Conservation (phyloP, 169 alveolate species). For the Plasmodium fragile region DNA sequence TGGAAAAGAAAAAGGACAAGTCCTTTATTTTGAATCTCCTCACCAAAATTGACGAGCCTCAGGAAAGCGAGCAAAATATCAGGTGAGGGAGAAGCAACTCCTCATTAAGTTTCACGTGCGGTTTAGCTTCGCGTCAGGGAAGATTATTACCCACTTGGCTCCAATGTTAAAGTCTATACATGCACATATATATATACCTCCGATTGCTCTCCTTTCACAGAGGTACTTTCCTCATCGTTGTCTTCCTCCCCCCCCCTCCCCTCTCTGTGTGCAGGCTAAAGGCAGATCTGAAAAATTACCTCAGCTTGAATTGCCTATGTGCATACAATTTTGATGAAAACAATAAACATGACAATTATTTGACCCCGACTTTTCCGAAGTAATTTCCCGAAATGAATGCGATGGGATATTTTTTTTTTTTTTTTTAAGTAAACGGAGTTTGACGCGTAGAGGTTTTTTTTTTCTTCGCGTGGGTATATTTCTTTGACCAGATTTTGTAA, state of each 20-base stretch:
- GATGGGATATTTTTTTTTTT: not conserved
- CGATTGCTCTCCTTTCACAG: not conserved
- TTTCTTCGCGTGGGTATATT: not conserved
- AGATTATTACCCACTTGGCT: not conserved
- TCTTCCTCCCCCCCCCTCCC: not conserved
- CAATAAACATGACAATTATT: slow-evolving; percentile 33
- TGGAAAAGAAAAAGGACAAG: slow-evolving; percentile 57
- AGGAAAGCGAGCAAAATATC: slow-evolving; percentile 42
- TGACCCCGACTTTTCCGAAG: slow-evolving; percentile 62
- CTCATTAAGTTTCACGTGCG: not conserved
- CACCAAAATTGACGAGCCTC: slow-evolving; percentile 44
- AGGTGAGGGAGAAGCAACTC: slow-evolving; percentile 1
- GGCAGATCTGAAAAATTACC: slow-evolving; percentile 52
- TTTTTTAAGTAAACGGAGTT: not conserved
- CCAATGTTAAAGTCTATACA: not conserved
- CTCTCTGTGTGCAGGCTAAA: slow-evolving; percentile 21
- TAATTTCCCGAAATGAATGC: not conserved
- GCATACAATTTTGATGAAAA: slow-evolving; percentile 57
- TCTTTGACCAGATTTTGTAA: not conserved
- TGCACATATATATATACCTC: not conserved
- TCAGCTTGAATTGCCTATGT: slow-evolving; percentile 48
- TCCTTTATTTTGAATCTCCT: slow-evolving; percentile 51
- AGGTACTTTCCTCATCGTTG: not conserved
- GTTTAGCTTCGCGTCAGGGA: not conserved
- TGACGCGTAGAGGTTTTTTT: not conserved